phyloP scores from a whole-genome alignment of 768 basidiomycete species.

The Kwoniella europaea region DNA sequence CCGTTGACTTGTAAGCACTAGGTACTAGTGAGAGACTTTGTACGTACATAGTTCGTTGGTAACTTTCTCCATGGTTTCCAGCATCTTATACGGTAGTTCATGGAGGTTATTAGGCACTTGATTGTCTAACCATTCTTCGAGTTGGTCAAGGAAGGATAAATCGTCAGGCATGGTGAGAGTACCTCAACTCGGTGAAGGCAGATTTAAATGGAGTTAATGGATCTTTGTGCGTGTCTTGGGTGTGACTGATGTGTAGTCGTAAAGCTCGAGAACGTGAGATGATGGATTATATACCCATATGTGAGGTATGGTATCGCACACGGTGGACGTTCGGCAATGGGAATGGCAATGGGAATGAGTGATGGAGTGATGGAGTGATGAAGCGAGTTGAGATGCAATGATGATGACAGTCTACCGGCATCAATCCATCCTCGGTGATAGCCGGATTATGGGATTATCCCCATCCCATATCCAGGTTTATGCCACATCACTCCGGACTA shows the following conservation, averaged over 20 bases:
- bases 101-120: slow-evolving; percentile 53
- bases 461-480: neutral
- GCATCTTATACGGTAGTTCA: slow-evolving; percentile 50
- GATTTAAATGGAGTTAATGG: neutral
- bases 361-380: neutral
- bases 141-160: slow-evolving; percentile 44
- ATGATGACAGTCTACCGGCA: slow-evolving; percentile 4
- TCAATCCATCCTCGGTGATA: neutral
- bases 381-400: neutral
- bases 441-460: neutral
- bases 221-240: too few species aligned
- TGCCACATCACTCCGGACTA: neutral
- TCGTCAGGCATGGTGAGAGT: slow-evolving; percentile 41
- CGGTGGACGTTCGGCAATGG: neutral
- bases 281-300: neutral
- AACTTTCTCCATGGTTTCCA: slow-evolving; percentile 53
- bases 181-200: neutral
- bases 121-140: slow-evolving; percentile 52
- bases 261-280: too few species aligned
- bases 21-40: neutral
- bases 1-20: neutral
- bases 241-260: neutral
- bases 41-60: slow-evolving; percentile 52
- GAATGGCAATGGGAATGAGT: neutral
- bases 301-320: neutral